Evolutionary conservation across 2,329 filamentous ascomycete species (phyloP), one percentile per base, ranked within the genome.

Genomic region (Aspergillus tubingensis): DNA sequence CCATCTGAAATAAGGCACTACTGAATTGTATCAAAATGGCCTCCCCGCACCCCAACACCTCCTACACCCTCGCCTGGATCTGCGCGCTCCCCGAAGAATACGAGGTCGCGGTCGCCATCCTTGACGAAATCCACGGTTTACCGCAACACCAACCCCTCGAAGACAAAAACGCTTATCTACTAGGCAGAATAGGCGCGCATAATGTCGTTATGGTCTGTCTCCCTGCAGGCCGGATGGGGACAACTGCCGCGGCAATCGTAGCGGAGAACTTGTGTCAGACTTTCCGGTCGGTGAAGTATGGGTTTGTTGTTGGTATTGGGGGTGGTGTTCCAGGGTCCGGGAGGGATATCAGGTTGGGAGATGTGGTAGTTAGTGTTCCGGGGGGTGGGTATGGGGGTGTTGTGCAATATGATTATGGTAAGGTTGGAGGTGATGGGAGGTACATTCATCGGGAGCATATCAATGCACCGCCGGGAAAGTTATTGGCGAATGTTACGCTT

Each of bases 351-450:
- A 4, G 51, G 4, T 25, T 54, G 8, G 51, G 51, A 2, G 51
- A 54, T n/a, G 51, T 54, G 11, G 51, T 54, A 5, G 51, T 54
- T 10, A 23, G 49, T 21, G 15, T 41, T 23, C 56, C 36, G 15
- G 36, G 48, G 17, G 36, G 27, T 25, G 25, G 15, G 36, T 39
- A 44, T 17, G 17, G 43, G 15, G 47, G 47, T 41, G 19, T 52
- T 21, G 41, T 58, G 11, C 39, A 53, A 6, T 61, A 47, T 50
- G 41, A 54, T 44, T 54, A 58, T 44, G 32, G 50, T n/a, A 47
- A 39, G 43, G 10, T 32, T 11, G 30, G 30, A 32, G 30, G 30
- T 11, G 10, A 32, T 11, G 30, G 30, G 8, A 11, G 4, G 30
- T 32, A 32, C 10, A 32, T 11, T 11, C 30, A 32, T 13, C 30